Base-by-base conservation (phyloP, 2,329 filamentous ascomycete genomes). In the Cladosporium sp. region DNA sequence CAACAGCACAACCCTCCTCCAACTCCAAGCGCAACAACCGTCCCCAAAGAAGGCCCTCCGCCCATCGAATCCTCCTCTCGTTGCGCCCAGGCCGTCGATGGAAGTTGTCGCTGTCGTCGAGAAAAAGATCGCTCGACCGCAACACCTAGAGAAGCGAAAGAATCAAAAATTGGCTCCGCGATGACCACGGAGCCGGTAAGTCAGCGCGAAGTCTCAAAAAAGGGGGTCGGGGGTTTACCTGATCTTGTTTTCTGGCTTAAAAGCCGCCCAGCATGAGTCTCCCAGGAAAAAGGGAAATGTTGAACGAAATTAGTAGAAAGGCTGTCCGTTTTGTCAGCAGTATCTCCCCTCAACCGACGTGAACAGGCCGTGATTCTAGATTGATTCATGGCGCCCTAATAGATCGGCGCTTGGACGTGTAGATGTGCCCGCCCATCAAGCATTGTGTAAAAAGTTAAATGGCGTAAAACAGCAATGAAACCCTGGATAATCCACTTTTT, bases 401-500 rank as follows among this genome's bases (percentile, higher is more conserved):
- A 55, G 18, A 21, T 34, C 30, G 52, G 30, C 32, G 52, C 28
- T 34, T 34, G 52, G 52, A 55, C 52, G 30, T 32, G 15, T 32
- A 47, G 10, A 47, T 47, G n/a, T 34, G 52, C 28, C 30, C 52
- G 52, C 52, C 52, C 52, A 54, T 32, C 51, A 54, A 30, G 51
- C 26, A n/a, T 54, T 32, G 1, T 18, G 30, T 54, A 8, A 21
- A 18, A n/a, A 6, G n/a, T 6, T 47, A 47, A 47, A 47, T 24
- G 41, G 41, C 41, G 4, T 8, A 47, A 2, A 47, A 47, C 41
- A 47, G 41, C 41, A 47, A 47, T 47, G 41, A 47, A 47, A 47
- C 41, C 41, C 41, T 47, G 41, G 41, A 21, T 24, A 11, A 21
- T 54, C 28, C 52, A 55, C 32, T 59, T 59, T 58, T 59, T 59